Base-by-base conservation (phyloP, 495 filamentous ascomycete species). In the Astrothelium subdiscretum region DNA sequence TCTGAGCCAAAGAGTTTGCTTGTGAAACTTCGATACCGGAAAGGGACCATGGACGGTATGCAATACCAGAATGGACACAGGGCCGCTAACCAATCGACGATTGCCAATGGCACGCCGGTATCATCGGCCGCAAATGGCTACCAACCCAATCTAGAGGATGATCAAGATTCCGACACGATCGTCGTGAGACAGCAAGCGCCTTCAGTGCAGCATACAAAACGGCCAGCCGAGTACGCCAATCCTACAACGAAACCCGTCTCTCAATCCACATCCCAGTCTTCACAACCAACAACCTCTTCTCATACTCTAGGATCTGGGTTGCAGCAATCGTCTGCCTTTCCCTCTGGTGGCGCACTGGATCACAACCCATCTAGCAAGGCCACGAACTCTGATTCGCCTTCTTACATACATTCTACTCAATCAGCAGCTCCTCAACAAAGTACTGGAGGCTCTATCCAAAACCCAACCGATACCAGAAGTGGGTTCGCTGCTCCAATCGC, bases 1-100 rank as follows among this genome's bases (percentile, higher is more conserved):
- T 32, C 31, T 2, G 65, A 71, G 60, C 67, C 65, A 1, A 67
- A 61, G 57, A 72, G 66, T 38, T 60, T 74, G 12, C 61, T 75
- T 18, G 72, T 75, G 31, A 68, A 57, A 62, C 63, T 75, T 32
- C 59, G 24, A 20, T 61, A 61, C n/a, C 32, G 58, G 12, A 59
- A 32, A 43, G 27, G 3, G 26, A 2, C 32, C 31, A 29, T 20
- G 29, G 24, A 48, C 13, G n/a, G 13, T 48, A 22, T 15, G 13
- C 43, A 48, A 5, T 5, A 48, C 10, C 11, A 20, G 8, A 54
- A 54, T 54, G 48, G 48, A 5, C 8, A 26, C 24, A 8, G 3
- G 48, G 11, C 24, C 24, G 24, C 15, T 38, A 6, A 38, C 6
- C 29, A 20, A 29, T 29, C 24, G 20, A 11, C n/a, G 11, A 20